These are phyloP conservation scores for Wickerhamiella cacticola DNA, from an alignment of 805 yeast genomes.

Conservation along the genomic window DNA sequence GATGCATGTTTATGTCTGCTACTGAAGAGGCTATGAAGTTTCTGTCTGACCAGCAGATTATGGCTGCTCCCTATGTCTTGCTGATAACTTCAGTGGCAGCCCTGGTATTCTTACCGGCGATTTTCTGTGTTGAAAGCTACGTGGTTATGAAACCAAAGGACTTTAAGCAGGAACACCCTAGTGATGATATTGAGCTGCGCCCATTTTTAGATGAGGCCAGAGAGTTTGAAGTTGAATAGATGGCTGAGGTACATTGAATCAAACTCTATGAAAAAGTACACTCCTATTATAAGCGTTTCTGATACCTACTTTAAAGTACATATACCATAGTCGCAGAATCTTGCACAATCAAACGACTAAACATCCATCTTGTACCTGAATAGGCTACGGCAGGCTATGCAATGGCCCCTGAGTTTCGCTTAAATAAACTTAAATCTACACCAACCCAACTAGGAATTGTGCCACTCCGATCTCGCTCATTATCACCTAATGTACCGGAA, in stretches of 20 bases:
- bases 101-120: slow-evolving; percentile 52
- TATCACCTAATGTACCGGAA: too few species aligned
- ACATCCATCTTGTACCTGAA: too few species aligned
- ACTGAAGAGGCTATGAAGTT: slow-evolving; percentile 73
- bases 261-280: too few species aligned
- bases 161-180: slow-evolving; percentile 13
- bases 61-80: slow-evolving; percentile 72
- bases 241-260: too few species aligned
- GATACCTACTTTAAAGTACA: too few species aligned
- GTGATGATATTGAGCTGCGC: slow-evolving; percentile 24
- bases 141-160: slow-evolving; percentile 29
- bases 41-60: slow-evolving; percentile 65
- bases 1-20: slow-evolving; percentile 82
- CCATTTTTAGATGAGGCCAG: slow-evolving; percentile 22
- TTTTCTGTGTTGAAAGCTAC: slow-evolving; percentile 49
- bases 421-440: too few species aligned
- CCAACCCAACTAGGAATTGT: too few species aligned
- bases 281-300: too few species aligned
- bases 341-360: too few species aligned
- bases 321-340: too few species aligned
- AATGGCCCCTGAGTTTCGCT: too few species aligned
- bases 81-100: slow-evolving; percentile 63
- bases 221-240: slow-evolving; percentile 24
- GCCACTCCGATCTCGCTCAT: background rate
- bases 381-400: too few species aligned